These are phyloP conservation scores for Boletus sensibilis DNA, from an alignment of 768 basidiomycete genomes.

Conservation along the genomic window DNA sequence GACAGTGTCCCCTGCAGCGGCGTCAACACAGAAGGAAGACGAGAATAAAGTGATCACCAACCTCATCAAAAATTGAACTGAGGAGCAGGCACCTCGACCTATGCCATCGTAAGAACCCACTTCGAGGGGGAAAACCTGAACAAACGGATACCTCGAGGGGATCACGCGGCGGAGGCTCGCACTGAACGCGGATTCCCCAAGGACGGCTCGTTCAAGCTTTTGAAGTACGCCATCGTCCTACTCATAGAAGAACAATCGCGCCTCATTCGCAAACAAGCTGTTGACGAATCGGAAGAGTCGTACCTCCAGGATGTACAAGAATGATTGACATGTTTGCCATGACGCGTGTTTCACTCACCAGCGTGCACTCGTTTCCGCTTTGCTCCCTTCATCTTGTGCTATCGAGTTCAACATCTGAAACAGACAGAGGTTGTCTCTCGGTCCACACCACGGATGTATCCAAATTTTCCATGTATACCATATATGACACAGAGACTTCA, in stretches of 20 bases:
- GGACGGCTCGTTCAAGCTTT: too few species aligned
- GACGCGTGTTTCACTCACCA: not conserved
- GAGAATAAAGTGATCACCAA: too few species aligned
- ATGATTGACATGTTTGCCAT: not conserved
- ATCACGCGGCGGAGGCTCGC: too few species aligned
- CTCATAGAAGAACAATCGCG: constrained; percentile 42
- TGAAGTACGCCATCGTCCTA: too few species aligned
- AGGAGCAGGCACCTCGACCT: too few species aligned
- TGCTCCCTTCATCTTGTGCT: not conserved
- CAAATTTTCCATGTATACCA: not conserved
- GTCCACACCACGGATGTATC: not conserved
- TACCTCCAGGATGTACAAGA: not conserved
- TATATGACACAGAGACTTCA: not conserved
- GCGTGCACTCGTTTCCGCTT: not conserved
- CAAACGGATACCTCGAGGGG: too few species aligned
- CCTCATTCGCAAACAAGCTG: constrained; percentile 21
- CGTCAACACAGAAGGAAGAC: too few species aligned
- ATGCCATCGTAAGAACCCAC: too few species aligned
- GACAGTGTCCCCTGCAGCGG: too few species aligned
- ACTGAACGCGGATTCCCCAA: too few species aligned
- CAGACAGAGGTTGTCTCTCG: not conserved
- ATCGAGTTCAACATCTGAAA: not conserved
- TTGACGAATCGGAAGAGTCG: constrained; percentile 10
- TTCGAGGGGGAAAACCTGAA: too few species aligned
- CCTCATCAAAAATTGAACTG: too few species aligned